Base-by-base conservation (phyloP, 371 early-diverging fungal genomes). In the Mortierella polycephala region DNA sequence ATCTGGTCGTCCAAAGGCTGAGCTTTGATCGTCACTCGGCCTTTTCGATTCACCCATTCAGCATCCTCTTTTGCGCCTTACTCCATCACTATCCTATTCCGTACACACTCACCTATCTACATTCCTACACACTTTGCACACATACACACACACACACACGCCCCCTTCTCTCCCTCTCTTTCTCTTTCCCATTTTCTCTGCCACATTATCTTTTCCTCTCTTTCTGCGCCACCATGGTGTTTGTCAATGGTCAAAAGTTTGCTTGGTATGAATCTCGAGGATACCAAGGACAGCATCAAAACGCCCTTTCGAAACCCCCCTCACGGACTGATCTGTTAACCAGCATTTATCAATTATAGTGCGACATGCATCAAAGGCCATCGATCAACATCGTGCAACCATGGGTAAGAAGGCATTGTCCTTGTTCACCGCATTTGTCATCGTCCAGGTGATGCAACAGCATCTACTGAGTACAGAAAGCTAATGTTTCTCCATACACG, bases 331-430 rank as follows among this genome's bases (percentile, higher is more conserved):
- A 18, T 30, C 37, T 1, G 30, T 14, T 57, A 20, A 14, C 53
- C 44, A 49, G 14, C 41, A 10, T 52, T 37, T 8, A 42, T 20
- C 47, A 1, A 14, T 37, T 53, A 40, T 56, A 83, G 83, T 69
- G 71, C 71, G 1, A 73, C 83, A 2, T 85, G 85, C 66, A 85
- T 85, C 64, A 83, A 83, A 41, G 85, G 85, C 1, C 85, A 85
- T 71, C 79, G 85, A 2, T 79, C 83, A 37, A 76, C 80, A 10
- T 47, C 82, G 13, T 85, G 85, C 51, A 76, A 82, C 45, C 85
- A 85, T 57, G 69, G 70, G 80, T 79, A 73, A 40, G 41, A 3
- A 7, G 16, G 39, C 12, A 13, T 18, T 41, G 18, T 13, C 53
- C 42, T 55, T 45, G 54, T 66, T 51, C 52, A 62, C 72, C 42